phyloP scores from a whole-genome alignment of 2,329 filamentous ascomycete genomes.

The Helotiales sp. region DNA sequence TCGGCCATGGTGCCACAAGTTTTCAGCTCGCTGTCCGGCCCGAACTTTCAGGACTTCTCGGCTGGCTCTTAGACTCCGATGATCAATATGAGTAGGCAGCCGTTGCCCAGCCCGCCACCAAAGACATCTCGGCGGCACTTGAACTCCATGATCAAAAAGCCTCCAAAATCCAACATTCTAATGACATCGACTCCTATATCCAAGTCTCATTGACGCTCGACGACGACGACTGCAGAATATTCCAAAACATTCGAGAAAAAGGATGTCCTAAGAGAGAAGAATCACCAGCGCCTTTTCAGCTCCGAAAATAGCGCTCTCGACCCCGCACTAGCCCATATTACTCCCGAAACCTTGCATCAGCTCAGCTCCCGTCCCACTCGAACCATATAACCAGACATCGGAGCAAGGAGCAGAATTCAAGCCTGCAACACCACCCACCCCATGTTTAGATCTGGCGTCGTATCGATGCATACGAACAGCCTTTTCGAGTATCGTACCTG shows the following conservation, averaged over 20 bases:
- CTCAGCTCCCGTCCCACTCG: neutral
- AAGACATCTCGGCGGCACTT: no score
- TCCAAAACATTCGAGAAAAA: neutral
- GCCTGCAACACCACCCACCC: neutral
- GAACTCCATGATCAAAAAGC: no score
- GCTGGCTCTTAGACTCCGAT: no score
- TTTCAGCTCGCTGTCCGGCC: no score
- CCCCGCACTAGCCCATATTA: neutral
- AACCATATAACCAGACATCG: conserved; percentile 1
- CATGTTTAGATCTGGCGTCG: neutral
- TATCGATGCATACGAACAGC: conserved; percentile 12
- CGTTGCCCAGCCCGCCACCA: no score
- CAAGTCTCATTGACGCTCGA: no score
- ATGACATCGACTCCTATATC: no score
- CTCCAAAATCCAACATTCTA: no score
- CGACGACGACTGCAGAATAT: no score
- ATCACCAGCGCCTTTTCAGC: neutral
- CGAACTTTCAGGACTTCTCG: no score
- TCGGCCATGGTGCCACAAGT: no score
- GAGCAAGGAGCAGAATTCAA: neutral
- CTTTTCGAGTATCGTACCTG: conserved; percentile 3
- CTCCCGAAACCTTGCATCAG: neutral
- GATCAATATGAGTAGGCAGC: no score
- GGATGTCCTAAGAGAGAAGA: neutral
- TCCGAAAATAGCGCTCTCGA: neutral